Evolutionary conservation across 192 early-diverging fungal species (phyloP), one percentile per base, ranked within the genome.

Genomic region (Phlyctochytrium bullatum): DNA sequence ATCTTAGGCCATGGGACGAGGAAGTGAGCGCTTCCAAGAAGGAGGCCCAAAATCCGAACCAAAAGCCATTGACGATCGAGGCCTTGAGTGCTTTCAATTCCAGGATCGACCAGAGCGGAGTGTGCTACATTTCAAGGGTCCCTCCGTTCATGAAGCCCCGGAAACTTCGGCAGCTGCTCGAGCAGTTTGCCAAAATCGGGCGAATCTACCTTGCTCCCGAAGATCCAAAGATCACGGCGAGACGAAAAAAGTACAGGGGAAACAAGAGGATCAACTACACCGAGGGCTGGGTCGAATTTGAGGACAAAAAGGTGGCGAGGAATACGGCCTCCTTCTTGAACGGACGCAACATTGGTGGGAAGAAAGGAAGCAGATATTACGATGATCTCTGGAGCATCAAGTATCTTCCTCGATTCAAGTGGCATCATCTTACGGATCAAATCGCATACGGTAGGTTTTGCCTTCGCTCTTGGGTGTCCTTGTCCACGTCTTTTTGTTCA

Each of bases 271-370:
- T 88, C 30, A 95, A 96, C 68, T 98, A 86, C 73, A 88, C 85
- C 0, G 95, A 98, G 74, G 97, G 95, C 3, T 98, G 97, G 97
- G 89, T 98, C 28, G 97, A 98, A 77, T 97, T 98, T 76, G 72
- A 78, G 58, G 93, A 96, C 78, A 98, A 98, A 77, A 89, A 85
- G 57, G 83, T 88, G n/a, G 97, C 93, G 30, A 89, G 93, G 65
- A 72, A 76, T 1, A 82, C 89, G 0, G 94, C 94, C 2, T 71
- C 69, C 2, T 77, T 83, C 64, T 76, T 98, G 50, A 98, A 98
- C 76, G 86, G 88, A 64, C 85, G 84, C 32, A 81, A 78, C 47
- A 92, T 98, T 77, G 93, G 89, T 3, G 91, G 91, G 30, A 96
- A 93, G 66, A 94, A 93, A 75, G 83, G 89, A 33, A 86, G 81